A percentile compares a stretch with the other conserved stretches of the same genome.
These are phyloP conservation scores for Cercis canadensis DNA, from an alignment of 306 rosid species.

Conservation along the genomic window DNA sequence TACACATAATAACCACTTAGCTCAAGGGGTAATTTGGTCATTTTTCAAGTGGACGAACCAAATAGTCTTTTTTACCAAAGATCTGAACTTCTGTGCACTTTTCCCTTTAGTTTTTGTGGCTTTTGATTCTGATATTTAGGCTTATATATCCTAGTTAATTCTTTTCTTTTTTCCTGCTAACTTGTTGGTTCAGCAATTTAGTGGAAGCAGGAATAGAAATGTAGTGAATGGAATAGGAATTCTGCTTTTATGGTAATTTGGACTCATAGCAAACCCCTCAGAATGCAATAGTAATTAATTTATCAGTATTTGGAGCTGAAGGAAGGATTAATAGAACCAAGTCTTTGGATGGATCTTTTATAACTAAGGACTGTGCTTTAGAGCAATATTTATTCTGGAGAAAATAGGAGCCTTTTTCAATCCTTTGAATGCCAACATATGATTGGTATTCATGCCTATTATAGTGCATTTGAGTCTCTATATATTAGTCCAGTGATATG, in stretches of 20 bases:
- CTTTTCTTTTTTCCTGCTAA: neutral
- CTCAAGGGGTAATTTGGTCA: no score
- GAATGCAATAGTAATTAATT: neutral
- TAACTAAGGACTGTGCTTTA: neutral
- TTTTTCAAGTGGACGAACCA: no score
- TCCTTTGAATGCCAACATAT: slow-evolving; percentile 11
- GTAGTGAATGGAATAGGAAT: neutral
- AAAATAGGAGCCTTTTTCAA: neutral
- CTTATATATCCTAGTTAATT: neutral
- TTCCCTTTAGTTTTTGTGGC: no score
- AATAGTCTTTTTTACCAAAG: no score
- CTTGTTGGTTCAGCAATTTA: neutral
- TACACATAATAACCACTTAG: no score
- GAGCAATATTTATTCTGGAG: slow-evolving; percentile 22
- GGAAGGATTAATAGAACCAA: neutral
- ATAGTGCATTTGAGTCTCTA: neutral
- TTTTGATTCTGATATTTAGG: no score
- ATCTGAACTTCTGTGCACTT: no score
- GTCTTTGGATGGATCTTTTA: neutral
- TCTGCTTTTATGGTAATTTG: slow-evolving; percentile 7
- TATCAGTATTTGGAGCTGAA: slow-evolving; percentile 1
- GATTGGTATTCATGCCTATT: neutral
- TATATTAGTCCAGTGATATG: neutral
- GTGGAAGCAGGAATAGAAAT: neutral
- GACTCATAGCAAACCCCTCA: neutral